Percentiles rank a stretch among this genome's conserved stretches.
Conservation (phyloP, 192 early-diverging fungal species). For the Backusella sp. region DNA sequence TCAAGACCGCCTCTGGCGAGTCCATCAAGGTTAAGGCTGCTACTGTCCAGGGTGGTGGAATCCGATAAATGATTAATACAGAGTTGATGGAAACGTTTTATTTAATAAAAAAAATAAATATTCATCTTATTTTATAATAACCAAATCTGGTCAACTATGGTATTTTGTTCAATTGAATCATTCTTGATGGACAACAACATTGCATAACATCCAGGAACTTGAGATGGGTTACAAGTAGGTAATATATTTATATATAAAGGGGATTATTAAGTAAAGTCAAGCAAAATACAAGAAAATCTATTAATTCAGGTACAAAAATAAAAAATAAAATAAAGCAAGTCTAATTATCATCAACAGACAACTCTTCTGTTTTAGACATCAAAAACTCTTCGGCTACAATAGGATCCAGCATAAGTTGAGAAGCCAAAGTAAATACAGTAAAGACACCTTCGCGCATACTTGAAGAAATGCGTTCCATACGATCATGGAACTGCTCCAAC, state of each 20-base stretch:
- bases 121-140: too few species aligned
- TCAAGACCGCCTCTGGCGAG: constrained; percentile 48
- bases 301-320: not conserved
- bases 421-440: constrained; percentile 22
- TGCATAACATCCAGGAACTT: too few species aligned
- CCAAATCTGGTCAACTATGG: too few species aligned
- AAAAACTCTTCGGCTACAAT: constrained; percentile 24
- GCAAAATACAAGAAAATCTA: not conserved
- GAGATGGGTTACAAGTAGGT: too few species aligned
- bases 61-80: constrained; percentile 52
- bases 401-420: constrained; percentile 24
- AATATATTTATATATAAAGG: too few species aligned
- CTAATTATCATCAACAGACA: not conserved
- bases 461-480: constrained; percentile 19
- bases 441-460: constrained; percentile 31
- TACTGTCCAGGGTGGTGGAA: constrained; percentile 63
- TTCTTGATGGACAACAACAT: too few species aligned
- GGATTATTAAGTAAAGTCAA: too few species aligned
- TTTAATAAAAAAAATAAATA: too few species aligned
- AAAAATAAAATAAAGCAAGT: not conserved
- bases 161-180: too few species aligned
- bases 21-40: constrained; percentile 58
- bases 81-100: too few species aligned
- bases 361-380: constrained; percentile 5
- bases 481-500: constrained; percentile 26